Conservation (phyloP, 345 rosid genomes). For the Populus ilicifolia region DNA sequence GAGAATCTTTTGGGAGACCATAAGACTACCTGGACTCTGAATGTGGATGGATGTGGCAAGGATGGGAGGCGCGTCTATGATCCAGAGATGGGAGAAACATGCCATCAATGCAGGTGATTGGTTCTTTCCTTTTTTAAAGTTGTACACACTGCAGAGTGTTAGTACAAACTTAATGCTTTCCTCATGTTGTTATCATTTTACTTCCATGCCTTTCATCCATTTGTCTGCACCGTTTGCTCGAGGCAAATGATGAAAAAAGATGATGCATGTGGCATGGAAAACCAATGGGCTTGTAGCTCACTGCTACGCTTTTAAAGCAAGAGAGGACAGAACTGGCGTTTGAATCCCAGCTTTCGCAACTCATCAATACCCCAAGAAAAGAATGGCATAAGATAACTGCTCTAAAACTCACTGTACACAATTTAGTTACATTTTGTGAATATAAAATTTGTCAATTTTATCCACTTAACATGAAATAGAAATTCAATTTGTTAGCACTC, state of each 20-base stretch:
- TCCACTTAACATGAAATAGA: not conserved
- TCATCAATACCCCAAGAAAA: too few relatives aligned
- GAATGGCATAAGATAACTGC: too few relatives aligned
- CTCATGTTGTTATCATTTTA: not conserved
- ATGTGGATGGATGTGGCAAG: slow-evolving; percentile 23
- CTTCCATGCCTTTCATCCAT: too few relatives aligned
- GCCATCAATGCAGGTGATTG: slow-evolving; percentile 42
- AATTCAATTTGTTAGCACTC: not conserved
- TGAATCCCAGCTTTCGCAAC: too few relatives aligned
- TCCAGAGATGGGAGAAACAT: slow-evolving; percentile 24
- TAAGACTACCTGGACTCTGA: slow-evolving; percentile 14
- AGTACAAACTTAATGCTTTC: not conserved
- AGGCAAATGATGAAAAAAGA: too few relatives aligned
- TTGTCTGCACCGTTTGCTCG: too few relatives aligned
- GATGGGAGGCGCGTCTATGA: slow-evolving; percentile 33
- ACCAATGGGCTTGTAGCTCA: too few relatives aligned
- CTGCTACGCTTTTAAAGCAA: too few relatives aligned
- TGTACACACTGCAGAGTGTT: not conserved
- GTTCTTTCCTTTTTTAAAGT: not conserved
- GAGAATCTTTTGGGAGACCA: slow-evolving; percentile 30
- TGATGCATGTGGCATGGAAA: too few relatives aligned
- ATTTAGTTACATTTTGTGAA: too few relatives aligned
- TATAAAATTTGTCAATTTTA: not conserved
- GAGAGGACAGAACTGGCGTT: too few relatives aligned
- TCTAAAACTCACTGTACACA: too few relatives aligned